Base-by-base conservation (phyloP, 139 green algal species). In the Picochlorum sp. region DNA sequence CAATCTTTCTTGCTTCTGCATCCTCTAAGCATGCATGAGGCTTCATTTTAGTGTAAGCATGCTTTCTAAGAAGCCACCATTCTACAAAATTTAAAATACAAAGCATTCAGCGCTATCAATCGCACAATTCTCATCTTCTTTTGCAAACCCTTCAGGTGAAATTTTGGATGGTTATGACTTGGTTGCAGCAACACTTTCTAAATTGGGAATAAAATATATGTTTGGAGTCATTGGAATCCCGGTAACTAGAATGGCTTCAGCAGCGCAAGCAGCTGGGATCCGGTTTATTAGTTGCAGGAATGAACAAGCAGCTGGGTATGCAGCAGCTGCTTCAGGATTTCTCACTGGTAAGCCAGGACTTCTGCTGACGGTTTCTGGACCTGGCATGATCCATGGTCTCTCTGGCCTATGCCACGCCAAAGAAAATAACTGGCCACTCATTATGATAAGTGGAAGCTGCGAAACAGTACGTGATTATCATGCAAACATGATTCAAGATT, bases 221-320 rank as follows among this genome's bases (percentile, higher is more conserved):
- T 89, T 80, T 64, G 85, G 85, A 1, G 81, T 92, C 16, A 72
- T 93, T 4, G 85, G 85, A 54, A 94, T 94, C 54, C 85, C 85
- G 0, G 85, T 94, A 9, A 94, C 85, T 3, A 63, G 78, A 39
- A 70, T 94, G 28, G 85, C 85, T 0, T 89, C 76, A 7, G 66
- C 72, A 14, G 77, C 33, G 20, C 79, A 91, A 73, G 69, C 68
- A 43, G 75, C 64, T 24, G 85, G 85, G 50, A 89, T 94, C 28
- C 69, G 85, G 13, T 94, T 80, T 63, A 76, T 94, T 20, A 62
- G 63, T 35, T 88, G 86, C 57, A 74, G 81, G 44, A 94, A 94
- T 61, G 85, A 94, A 73, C 85, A 94, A 68, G 74, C 85, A 13
- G 85, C 85, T 10, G 85, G 85, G 18, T 94, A 93, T 56, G 85